Base-by-base conservation (phyloP, 1,139 yeast species). In the Oligophagozyma castellii region DNA sequence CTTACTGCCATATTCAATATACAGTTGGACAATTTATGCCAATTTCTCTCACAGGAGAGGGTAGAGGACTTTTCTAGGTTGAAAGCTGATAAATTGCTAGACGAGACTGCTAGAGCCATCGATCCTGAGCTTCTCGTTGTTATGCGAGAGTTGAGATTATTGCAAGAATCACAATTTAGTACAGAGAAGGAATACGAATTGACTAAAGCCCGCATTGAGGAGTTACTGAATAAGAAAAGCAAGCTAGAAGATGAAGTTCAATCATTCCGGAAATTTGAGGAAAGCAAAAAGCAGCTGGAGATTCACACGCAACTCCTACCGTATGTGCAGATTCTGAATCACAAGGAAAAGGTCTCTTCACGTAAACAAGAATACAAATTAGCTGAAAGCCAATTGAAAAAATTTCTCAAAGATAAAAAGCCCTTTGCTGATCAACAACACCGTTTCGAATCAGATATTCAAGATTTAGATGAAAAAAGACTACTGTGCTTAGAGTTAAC, bases 21-120 rank as follows among this genome's bases (percentile, higher is more conserved):
- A 35, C 96, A 89, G 46, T 63, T 92, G 34, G 93, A 83, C 49
- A 92, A 86, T 46, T 61, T 89, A 33, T 89, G 98, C 46, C 96
- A 89, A 48, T 92, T 92, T 48, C 57, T 92, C 30, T 95, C 98
- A 0, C 99, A 92, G 48, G 98, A 89, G 44, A 65, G 93, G 39
- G 98, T 89, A 5, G 89, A 93, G 1, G 86, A 83, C 40, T 92
- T 92, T 59, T 94, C 96, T 0, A 70, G 76, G 4, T 58, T 83
- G 36, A 67, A 80, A 11, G 80, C 93, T 0, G 86, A 78, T 36
- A 73, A 73, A 37, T 56, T 89, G 7, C 59, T 92, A 7, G 47
- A 63, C 19, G 93, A 81, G 44, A 81, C 94, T 1, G 83, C 84
- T 46, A 61, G 93, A 32, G 84, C 95, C 1, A 67, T 84, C 22